Evolutionary conservation across 225 moss, liverwort and hornwort genomes (phyloP).

Genomic region (Ulota crispa): DNA sequence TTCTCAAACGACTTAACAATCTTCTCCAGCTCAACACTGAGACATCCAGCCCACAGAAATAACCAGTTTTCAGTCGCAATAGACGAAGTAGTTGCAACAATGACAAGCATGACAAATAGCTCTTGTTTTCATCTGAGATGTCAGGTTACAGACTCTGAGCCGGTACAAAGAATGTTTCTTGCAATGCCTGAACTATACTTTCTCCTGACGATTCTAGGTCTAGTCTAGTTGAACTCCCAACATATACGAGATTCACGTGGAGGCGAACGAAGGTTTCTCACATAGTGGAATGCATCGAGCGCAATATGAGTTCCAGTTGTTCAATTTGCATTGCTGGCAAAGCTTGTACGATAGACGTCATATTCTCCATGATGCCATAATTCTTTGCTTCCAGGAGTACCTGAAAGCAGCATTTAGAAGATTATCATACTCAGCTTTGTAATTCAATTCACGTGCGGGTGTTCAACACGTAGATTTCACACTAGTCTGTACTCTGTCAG

Average conservation of each 20-base stretch:
- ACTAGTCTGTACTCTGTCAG: not conserved
- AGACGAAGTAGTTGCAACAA: not conserved
- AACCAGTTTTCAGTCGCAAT: not conserved
- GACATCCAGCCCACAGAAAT: slow-evolving; percentile 3
- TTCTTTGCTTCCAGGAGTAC: slow-evolving; percentile 53
- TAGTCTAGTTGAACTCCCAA: not conserved
- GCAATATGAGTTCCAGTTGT: slow-evolving; percentile 59
- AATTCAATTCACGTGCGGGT: not conserved
- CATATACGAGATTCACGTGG: not conserved
- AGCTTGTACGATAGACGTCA: slow-evolving; percentile 45
- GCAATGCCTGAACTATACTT: not conserved
- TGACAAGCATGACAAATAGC: not conserved
- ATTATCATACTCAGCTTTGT: not conserved
- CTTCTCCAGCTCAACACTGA: slow-evolving; percentile 56
- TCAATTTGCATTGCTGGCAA: slow-evolving; percentile 72
- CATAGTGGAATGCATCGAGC: slow-evolving; percentile 60
- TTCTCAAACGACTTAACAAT: slow-evolving; percentile 65
- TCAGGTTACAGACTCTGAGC: not conserved
- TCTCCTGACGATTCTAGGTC: slow-evolving; percentile 4
- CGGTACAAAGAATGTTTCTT: not conserved
- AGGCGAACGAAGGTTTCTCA: slow-evolving; percentile 28
- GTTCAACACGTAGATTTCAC: not conserved
- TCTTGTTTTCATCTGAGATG: not conserved
- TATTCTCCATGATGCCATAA: slow-evolving; percentile 60
- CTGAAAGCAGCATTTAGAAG: slow-evolving; percentile 28